Base-by-base conservation (phyloP, 345 rosid genomes). In the Acer yangbiense region DNA sequence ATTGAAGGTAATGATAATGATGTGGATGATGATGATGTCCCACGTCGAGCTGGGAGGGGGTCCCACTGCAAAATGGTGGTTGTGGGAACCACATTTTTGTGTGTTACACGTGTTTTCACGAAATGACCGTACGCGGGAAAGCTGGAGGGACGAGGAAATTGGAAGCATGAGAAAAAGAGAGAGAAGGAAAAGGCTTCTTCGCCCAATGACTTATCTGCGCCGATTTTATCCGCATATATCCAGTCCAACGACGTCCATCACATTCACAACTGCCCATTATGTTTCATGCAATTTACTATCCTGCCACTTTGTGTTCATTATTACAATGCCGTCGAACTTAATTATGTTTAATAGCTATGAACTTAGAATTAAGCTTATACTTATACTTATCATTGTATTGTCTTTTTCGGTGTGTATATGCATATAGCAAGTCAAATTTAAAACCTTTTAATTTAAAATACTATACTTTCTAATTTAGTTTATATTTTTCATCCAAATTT, bases 81-180 rank as follows among this genome's bases (percentile, higher is more conserved):
- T 44, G 66, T 60, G 69, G 71, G 44, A 66, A 44, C 39, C 27
- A 9, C 25, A 21, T 11, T 54, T 17, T 39, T 10, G 60, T 67
- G 60, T 71, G 50, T 65, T 65, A 71, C 83, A 73, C 79, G 82
- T 75, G 80, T 72, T 10, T 0, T 21, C 41, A 2, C 55, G 6
- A 32, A 32, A 32, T 4, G 44, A 48, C 72, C 43, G 54, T 29
- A 20, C 68, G 39, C 20, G 39, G 61, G 18, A 9, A 57, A 7
- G 32, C 20, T 4, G 46, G 43, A 20, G 69, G 69, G 81, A 74
- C 70, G 77, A 29, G 69, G 65, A 65, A 69, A 69, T 44, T 60
- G 44, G 72, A 7, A 16, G 41, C 58, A 16, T n/a, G 71, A 21
- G 17, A 17, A 3, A 7, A 0, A 44, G 9, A 43, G 1, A 43